A percentile compares a stretch with the other conserved stretches of the same genome.
These are phyloP conservation scores for Ganoderma meredithae DNA, from an alignment of 1,284 basidiomycete genomes.

Conservation along the genomic window DNA sequence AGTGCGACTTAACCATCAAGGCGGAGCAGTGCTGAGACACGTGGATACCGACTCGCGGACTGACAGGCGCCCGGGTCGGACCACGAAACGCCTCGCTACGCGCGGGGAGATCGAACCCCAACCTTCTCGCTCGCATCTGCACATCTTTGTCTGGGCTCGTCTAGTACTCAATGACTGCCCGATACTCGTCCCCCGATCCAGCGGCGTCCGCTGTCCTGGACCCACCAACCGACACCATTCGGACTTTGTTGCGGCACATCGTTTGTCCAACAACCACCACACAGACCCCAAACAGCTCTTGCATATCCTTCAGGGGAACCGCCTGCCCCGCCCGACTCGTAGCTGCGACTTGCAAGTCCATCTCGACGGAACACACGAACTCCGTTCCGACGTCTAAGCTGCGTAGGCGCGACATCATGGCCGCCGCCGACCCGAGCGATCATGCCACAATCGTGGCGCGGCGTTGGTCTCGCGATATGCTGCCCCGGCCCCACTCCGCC, in stretches of 20 bases:
- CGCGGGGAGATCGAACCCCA: not conserved
- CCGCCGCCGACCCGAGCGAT: not conserved
- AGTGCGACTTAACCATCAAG: not conserved
- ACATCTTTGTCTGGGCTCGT: not conserved
- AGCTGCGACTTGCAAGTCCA: not conserved
- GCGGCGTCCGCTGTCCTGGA: not conserved
- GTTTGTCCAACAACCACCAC: not conserved
- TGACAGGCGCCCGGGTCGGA: not conserved
- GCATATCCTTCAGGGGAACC: too few species aligned
- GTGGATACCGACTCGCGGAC: not conserved
- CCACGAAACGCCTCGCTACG: not conserved
- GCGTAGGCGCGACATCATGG: not conserved
- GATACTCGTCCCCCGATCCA: not conserved
- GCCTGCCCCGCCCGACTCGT: too few species aligned
- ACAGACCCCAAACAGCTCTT: not conserved
- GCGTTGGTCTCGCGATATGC: not conserved
- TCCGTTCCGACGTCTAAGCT: not conserved
- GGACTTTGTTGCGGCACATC: not conserved
- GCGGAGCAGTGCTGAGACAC: not conserved
- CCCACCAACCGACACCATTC: slow-evolving; percentile 6
- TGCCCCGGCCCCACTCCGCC: not conserved
- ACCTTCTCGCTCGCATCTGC: not conserved
- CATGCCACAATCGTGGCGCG: not conserved
- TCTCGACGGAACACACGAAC: not conserved
- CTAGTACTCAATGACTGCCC: not conserved